Percentiles rank a stretch among this genome's conserved stretches.
Evolutionary conservation across 176 grass and related monocot genomes (phyloP).

Genomic region (Areca catechu): DNA sequence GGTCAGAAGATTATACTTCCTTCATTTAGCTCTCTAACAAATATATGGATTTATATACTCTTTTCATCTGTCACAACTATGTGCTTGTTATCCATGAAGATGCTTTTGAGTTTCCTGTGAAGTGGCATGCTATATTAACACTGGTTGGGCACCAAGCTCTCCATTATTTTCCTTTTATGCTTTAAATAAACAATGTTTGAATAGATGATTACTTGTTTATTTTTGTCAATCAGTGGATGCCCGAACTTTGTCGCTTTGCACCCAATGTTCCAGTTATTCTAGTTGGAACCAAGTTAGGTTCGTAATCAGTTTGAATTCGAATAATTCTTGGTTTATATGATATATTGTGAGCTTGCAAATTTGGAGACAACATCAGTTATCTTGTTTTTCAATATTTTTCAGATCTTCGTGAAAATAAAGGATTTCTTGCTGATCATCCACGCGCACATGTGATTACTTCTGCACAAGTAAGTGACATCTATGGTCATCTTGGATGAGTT

Average conservation of each 20-base stretch:
- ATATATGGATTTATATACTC: too few species aligned
- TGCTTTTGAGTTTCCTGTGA: too few species aligned
- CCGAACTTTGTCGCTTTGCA: conserved; percentile 69
- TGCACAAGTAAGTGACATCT: conserved; percentile 31
- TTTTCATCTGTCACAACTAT: too few species aligned
- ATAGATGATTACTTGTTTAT: neutral
- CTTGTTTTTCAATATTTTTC: conserved; percentile 10
- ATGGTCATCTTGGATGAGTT: too few species aligned
- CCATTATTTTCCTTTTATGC: neutral
- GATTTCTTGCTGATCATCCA: conserved; percentile 60
- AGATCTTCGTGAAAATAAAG: conserved; percentile 85
- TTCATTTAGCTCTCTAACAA: too few species aligned
- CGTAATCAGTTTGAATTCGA: neutral
- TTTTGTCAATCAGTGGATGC: conserved; percentile 64
- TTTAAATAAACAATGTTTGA: conserved; percentile 9
- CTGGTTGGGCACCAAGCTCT: neutral
- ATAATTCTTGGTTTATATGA: neutral
- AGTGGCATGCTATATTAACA: too few species aligned
- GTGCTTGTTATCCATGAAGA: too few species aligned
- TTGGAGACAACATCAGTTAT: neutral
- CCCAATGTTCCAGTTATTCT: conserved; percentile 77
- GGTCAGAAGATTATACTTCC: too few species aligned
- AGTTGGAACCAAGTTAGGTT: conserved; percentile 88
- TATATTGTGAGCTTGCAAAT: too few species aligned
- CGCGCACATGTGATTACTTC: conserved; percentile 45